phyloP scores from a whole-genome alignment of 2,329 filamentous ascomycete species.

The Botrytis tulipae region DNA sequence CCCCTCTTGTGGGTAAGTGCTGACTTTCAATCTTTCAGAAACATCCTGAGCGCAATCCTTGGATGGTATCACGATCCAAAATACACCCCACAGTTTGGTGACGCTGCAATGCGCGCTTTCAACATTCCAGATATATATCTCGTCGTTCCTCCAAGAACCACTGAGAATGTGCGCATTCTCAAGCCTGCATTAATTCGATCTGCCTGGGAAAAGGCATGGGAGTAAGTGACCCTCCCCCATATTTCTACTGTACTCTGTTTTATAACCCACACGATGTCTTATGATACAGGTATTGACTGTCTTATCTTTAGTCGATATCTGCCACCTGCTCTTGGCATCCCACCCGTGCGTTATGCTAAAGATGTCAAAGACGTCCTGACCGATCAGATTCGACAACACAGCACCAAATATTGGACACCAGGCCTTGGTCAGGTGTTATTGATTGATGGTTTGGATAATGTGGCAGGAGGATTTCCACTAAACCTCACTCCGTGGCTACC shows the following conservation, averaged over 20 bases:
- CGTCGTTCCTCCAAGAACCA: background rate
- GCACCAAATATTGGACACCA: rapidly evolving
- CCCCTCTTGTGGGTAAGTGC: background rate
- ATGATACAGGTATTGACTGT: background rate
- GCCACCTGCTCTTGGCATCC: background rate
- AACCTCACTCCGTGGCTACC: background rate
- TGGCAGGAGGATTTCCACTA: background rate
- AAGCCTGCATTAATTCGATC: background rate
- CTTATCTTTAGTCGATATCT: background rate
- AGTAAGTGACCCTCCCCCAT: background rate
- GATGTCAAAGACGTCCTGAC: too few species aligned
- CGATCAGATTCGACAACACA: background rate
- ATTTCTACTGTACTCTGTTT: too few species aligned
- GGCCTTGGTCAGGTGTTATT: background rate
- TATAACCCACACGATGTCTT: background rate
- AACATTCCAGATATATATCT: background rate
- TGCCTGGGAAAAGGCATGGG: background rate
- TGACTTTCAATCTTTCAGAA: background rate
- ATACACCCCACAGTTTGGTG: background rate
- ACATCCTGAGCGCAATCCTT: background rate
- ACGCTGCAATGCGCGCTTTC: background rate
- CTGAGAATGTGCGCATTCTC: background rate
- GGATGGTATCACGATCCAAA: background rate
- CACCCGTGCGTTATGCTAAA: background rate
- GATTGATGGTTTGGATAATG: background rate